These are phyloP conservation scores for Isatis lusitanica DNA, from an alignment of 441 rosid genomes.

Conservation along the genomic window DNA sequence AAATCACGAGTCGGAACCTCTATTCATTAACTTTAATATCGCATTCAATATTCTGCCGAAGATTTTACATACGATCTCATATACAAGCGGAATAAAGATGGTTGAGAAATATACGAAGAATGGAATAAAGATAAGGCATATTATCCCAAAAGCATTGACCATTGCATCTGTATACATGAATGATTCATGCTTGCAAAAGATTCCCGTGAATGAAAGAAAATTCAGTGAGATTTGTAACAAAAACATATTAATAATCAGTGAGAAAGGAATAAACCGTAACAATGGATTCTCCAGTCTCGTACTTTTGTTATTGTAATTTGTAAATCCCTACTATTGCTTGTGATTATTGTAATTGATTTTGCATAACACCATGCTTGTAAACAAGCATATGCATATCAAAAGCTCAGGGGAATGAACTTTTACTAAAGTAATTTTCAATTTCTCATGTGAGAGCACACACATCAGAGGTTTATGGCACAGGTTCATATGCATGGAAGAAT, in stretches of 20 bases:
- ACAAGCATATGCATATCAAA: conserved; percentile 37
- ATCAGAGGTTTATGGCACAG: too few relatives aligned
- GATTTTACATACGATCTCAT: neutral
- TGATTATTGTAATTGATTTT: neutral
- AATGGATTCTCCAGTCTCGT: neutral
- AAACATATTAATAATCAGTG: neutral
- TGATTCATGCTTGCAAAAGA: conserved; percentile 25
- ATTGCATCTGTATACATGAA: conserved; percentile 18
- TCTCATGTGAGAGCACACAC: conserved; percentile 62
- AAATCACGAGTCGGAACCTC: too few relatives aligned
- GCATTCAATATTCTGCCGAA: too few relatives aligned
- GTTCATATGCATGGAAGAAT: too few relatives aligned
- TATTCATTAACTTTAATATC: too few relatives aligned
- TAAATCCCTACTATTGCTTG: neutral
- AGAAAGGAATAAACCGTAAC: conserved; percentile 7
- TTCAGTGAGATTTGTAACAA: neutral
- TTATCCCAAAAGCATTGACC: neutral
- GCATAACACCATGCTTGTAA: conserved; percentile 34
- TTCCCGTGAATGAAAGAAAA: neutral
- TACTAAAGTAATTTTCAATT: conserved; percentile 38
- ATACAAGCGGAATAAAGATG: neutral
- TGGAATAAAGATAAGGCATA: neutral
- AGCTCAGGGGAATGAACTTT: conserved; percentile 64
- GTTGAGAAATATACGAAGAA: neutral
- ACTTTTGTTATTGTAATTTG: neutral